These are phyloP conservation scores for Ophiocordyceps sinensis DNA, from an alignment of 2,329 filamentous ascomycete species.

Conservation along the genomic window DNA sequence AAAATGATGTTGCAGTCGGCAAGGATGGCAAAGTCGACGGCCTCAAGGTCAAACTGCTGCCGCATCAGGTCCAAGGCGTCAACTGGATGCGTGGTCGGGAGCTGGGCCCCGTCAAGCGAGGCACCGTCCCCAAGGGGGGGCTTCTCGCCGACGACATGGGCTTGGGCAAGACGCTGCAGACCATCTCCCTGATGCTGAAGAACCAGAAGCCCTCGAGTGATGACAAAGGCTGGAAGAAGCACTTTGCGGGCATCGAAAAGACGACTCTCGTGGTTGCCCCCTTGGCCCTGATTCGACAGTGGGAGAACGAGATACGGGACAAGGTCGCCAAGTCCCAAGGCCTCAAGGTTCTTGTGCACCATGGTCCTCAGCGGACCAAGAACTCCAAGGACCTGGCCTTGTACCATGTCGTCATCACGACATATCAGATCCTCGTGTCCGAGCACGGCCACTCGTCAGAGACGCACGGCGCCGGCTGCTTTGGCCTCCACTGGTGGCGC, in stretches of 20 bases:
- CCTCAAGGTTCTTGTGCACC: slow-evolving; percentile 76
- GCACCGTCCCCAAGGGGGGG: slow-evolving; percentile 73
- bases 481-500: slow-evolving; percentile 88
- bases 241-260: slow-evolving; percentile 55
- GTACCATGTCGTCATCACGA: slow-evolving; percentile 94
- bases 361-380: slow-evolving; percentile 77
- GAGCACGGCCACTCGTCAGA: slow-evolving; percentile 63
- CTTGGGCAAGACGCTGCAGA: slow-evolving; percentile 89
- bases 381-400: slow-evolving; percentile 58
- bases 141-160: slow-evolving; percentile 98
- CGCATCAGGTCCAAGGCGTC: slow-evolving; percentile 88
- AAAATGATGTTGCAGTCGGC: slow-evolving; percentile 7
- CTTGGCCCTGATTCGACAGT: slow-evolving; percentile 87
- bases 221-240: slow-evolving; percentile 47
- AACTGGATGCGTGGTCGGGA: slow-evolving; percentile 94
- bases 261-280: slow-evolving; percentile 86
- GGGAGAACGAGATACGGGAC: slow-evolving; percentile 83
- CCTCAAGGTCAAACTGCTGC: slow-evolving; percentile 73
- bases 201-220: slow-evolving; percentile 56
- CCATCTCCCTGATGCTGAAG: slow-evolving; percentile 72
- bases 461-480: slow-evolving; percentile 57
- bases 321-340: slow-evolving; percentile 58
- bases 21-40: slow-evolving; percentile 53
- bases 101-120: slow-evolving; percentile 69
- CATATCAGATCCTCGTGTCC: slow-evolving; percentile 88